Evolutionary conservation across 2,329 filamentous ascomycete species (phyloP), one percentile per base, ranked within the genome.

Genomic region (Paecilomyces sp.): DNA sequence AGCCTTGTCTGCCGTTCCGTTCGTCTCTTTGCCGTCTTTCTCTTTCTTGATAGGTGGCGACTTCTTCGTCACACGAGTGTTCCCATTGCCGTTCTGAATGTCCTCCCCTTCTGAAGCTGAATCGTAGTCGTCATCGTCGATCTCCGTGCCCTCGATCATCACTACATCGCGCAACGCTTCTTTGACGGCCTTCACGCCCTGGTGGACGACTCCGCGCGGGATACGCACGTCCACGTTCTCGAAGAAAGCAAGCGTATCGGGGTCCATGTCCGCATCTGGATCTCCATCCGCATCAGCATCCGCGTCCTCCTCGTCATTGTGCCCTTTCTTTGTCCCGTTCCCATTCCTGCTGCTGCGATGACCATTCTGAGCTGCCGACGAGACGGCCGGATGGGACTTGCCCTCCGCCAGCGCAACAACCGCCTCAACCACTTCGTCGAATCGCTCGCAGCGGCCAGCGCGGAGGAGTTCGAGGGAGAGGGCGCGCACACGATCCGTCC

Each of bases 401-500:
- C 70, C 72, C 61, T 72, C 70, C 24, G 78, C 77, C 30, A 79
- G 76, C 56, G 77, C 76, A 63, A 83, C 76, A 13, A 87, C 80
- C 31, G 79, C 77, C 18, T 76, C 77, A 69, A 84, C 76, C 53
- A 85, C 76, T 58, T 87, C 82, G 57, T 83, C 80, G 64, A 83
- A 84, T 33, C 79, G 83, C 58, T 79, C 79, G 67, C 81, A 83
- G 58, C 83, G 80, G 54, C 83, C 83, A 28, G 79, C 81, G 64
- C 84, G 81, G 58, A 87, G 80, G 50, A 87, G 77, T 59, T 82
- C 76, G 54, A 80, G 79, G 18, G 84, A 77, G 61, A 86, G 80
- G 54, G 74, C 75, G 60, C 80, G 80, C 61, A 88, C 76, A 30
- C 77, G 77, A 65, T 83, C 79, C 51, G 82, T 81, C 84, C 84